Evolutionary conservation across 1,139 yeast species (phyloP).

Genomic region (Blastobotrys persicus): DNA sequence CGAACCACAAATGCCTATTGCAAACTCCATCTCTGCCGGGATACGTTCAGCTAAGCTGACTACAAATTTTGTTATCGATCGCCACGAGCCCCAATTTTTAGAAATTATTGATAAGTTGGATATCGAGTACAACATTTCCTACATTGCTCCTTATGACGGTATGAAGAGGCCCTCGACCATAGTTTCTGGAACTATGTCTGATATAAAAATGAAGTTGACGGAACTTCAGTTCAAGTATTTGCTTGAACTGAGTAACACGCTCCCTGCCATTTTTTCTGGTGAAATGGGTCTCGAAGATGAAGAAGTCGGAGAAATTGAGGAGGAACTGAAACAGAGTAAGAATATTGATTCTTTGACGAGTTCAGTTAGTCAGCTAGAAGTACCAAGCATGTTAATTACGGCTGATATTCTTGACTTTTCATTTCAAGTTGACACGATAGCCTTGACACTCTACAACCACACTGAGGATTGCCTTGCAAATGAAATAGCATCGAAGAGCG

Average conservation of each 20-base stretch:
- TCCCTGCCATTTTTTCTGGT: conserved; percentile 55
- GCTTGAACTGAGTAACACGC: conserved; percentile 52
- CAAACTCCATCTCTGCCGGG: conserved; percentile 59
- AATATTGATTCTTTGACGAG: conserved; percentile 17
- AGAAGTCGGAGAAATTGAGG: conserved; percentile 53
- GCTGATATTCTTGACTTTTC: conserved; percentile 26
- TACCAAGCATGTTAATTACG: neutral
- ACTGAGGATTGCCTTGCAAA: conserved; percentile 44
- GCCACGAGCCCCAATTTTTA: conserved; percentile 49
- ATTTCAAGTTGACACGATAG: conserved; percentile 60
- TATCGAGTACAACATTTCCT: conserved; percentile 59
- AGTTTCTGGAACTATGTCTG: conserved; percentile 61
- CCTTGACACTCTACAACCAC: conserved; percentile 62
- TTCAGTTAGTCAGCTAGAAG: conserved; percentile 12
- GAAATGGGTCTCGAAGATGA: conserved; percentile 50
- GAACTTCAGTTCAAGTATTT: conserved; percentile 72
- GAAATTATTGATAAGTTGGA: conserved; percentile 72
- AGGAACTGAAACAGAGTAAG: conserved; percentile 30
- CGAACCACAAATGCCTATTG: conserved; percentile 14
- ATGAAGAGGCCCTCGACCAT: conserved; percentile 51
- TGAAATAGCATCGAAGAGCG: conserved; percentile 39
- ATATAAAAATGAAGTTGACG: conserved; percentile 65
- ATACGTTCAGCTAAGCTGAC: conserved; percentile 65
- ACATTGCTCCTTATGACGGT: conserved; percentile 41
- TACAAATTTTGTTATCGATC: conserved; percentile 56